These are phyloP conservation scores for Onygenales sp. DNA, from an alignment of 2,329 filamentous ascomycete species.

Conservation along the genomic window DNA sequence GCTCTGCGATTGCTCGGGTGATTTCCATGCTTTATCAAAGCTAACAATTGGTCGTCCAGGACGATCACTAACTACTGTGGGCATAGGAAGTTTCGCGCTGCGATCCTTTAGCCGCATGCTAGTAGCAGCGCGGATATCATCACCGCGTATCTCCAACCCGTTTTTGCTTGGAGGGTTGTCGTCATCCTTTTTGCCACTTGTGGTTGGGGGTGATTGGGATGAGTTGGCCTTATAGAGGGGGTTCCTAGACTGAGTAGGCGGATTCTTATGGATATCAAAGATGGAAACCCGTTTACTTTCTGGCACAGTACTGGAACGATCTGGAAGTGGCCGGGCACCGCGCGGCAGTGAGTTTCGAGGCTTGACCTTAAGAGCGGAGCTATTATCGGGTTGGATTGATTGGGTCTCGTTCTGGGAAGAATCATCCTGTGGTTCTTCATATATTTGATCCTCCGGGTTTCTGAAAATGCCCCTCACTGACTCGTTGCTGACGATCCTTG, in stretches of 20 bases:
- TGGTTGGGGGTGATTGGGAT: constrained; percentile 26
- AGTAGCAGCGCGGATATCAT: constrained; percentile 84
- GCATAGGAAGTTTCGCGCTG: constrained; percentile 77
- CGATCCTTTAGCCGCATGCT: constrained; percentile 81
- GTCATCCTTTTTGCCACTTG: constrained; percentile 16
- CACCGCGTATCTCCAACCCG: constrained; percentile 70
- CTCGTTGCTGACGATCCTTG: constrained; percentile 27
- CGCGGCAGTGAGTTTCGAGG: constrained; percentile 53
- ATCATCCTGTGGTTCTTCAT: constrained; percentile 66
- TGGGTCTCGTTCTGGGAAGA: constrained; percentile 17
- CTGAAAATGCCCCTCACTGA: constrained; percentile 44
- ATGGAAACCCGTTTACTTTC: constrained; percentile 38
- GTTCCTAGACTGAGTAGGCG: constrained; percentile 73
- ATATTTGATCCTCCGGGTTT: constrained; percentile 58
- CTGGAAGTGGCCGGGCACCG: constrained; percentile 32
- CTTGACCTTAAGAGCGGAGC: constrained; percentile 47
- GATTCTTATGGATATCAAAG: constrained; percentile 74
- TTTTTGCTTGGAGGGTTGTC: constrained; percentile 56
- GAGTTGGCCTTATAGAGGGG: constrained; percentile 67
- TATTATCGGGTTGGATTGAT: constrained; percentile 17
- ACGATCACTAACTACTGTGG: constrained; percentile 81
- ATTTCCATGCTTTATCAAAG: constrained; percentile 76
- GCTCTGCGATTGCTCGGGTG: constrained; percentile 36
- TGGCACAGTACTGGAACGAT: constrained; percentile 34
- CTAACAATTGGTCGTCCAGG: constrained; percentile 93